phyloP scores from a whole-genome alignment of 345 rosid genomes.

The Gossypium stocksii region DNA sequence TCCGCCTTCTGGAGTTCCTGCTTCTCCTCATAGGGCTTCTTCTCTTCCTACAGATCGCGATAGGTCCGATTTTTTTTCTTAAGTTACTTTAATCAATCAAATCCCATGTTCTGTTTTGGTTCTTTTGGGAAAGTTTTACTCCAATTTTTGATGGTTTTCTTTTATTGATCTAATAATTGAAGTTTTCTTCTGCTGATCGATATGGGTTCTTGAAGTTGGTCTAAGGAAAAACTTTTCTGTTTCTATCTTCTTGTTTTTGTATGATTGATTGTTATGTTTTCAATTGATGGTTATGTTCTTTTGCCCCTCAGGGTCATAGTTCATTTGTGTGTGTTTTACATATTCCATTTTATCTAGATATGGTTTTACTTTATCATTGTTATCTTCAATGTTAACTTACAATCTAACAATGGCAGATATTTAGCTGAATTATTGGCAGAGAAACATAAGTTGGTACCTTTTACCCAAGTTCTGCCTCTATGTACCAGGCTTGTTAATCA shows the following conservation, averaged over 20 bases:
- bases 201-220: not conserved
- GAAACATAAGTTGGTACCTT: slow-evolving; percentile 75
- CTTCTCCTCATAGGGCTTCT: slow-evolving; percentile 79
- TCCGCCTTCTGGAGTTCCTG: slow-evolving; percentile 71
- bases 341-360: not conserved
- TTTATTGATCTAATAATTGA: slow-evolving; percentile 2
- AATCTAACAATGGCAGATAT: slow-evolving; percentile 48
- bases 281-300: not conserved
- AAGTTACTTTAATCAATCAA: not conserved
- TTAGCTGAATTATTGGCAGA: slow-evolving; percentile 80
- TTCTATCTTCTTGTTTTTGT: not conserved
- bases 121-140: slow-evolving; percentile 17
- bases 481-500: slow-evolving; percentile 1
- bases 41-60: slow-evolving; percentile 71
- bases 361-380: not conserved
- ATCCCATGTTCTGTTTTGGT: slow-evolving; percentile 6
- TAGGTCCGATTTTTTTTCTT: slow-evolving; percentile 19
- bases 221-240: not conserved
- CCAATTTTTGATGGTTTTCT: not conserved
- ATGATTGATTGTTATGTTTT: not conserved
- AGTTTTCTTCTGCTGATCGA: slow-evolving; percentile 6
- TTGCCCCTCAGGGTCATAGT: not conserved
- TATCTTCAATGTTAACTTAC: not conserved
- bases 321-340: not conserved
- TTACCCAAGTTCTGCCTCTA: slow-evolving; percentile 43